Evolutionary conservation across 805 yeast genomes (phyloP).

Genomic region (Lipomyces japonicus): DNA sequence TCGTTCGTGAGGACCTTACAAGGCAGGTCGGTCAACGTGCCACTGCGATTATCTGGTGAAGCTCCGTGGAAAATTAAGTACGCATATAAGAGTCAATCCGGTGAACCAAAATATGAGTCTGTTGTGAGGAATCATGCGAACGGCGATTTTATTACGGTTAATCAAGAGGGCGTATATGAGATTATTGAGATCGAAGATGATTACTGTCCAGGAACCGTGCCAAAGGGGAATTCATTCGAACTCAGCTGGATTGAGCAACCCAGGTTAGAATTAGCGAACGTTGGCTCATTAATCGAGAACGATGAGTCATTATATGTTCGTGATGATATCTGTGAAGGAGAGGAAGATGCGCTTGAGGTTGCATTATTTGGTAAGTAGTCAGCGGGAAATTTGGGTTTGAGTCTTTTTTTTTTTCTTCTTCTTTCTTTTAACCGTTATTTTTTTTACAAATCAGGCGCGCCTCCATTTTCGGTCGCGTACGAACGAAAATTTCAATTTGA

Average conservation of each 20-base stretch:
- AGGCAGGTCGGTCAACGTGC: constrained; percentile 57
- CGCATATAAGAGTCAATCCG: constrained; percentile 6
- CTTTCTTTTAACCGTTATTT: no score
- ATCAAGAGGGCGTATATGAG: constrained; percentile 48
- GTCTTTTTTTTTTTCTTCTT: no score
- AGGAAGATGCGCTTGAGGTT: constrained; percentile 49
- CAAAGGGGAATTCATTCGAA: constrained; percentile 36
- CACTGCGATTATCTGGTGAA: constrained; percentile 57
- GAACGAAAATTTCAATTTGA: background rate
- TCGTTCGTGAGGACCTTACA: constrained; percentile 40
- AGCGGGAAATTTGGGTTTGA: background rate
- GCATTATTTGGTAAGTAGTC: constrained; percentile 45
- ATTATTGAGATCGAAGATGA: constrained; percentile 48
- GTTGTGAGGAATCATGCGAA: constrained; percentile 19
- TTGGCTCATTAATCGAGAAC: constrained; percentile 31
- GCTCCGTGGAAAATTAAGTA: constrained; percentile 47
- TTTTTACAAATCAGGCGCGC: constrained; percentile 33
- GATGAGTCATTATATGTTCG: constrained; percentile 36
- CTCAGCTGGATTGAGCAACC: constrained; percentile 50
- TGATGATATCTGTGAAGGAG: constrained; percentile 47
- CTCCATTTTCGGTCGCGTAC: constrained; percentile 56
- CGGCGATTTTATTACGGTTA: constrained; percentile 38
- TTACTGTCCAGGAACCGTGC: constrained; percentile 49
- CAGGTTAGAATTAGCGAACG: constrained; percentile 40
- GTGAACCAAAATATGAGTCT: constrained; percentile 3